Conservation (phyloP, 306 rosid species). For the Sesbania bispinosa region DNA sequence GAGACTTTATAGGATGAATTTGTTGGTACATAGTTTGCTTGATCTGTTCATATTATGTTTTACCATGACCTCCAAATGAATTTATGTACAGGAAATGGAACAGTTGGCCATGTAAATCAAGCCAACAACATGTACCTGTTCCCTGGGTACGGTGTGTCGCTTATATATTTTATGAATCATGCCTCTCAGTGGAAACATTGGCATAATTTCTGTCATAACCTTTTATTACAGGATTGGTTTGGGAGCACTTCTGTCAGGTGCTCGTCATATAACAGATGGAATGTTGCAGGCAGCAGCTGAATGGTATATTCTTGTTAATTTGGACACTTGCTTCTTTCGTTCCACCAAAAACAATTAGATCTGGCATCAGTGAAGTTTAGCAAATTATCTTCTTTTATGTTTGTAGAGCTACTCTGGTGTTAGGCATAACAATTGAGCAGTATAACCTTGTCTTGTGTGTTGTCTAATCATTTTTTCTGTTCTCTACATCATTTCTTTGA, state of each 20-base stretch:
- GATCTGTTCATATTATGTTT: conserved; percentile 15
- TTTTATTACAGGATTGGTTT: conserved; percentile 78
- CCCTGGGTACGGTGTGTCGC: conserved; percentile 69
- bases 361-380: no score
- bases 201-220: conserved; percentile 17
- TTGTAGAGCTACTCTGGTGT: conserved; percentile 7
- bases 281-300: conserved; percentile 98
- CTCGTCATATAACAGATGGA: conserved; percentile 84
- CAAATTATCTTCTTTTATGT: conserved; percentile 10
- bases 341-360: conserved; percentile 1
- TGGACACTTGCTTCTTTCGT: background rate
- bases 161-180: background rate
- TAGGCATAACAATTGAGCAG: background rate
- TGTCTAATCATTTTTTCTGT: conserved; percentile 6
- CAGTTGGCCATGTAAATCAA: conserved; percentile 94
- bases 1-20: conserved; percentile 20
- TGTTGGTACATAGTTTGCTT: conserved; percentile 11
- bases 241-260: conserved; percentile 91
- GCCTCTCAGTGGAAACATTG: background rate
- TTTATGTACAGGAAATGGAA: conserved; percentile 72
- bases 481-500: conserved; percentile 3
- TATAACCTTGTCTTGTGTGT: background rate
- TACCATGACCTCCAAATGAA: conserved; percentile 8
- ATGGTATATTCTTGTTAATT: conserved; percentile 58
- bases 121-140: conserved; percentile 99